Conservation (phyloP, 208 protist species). For the Crithidia sp. region DNA sequence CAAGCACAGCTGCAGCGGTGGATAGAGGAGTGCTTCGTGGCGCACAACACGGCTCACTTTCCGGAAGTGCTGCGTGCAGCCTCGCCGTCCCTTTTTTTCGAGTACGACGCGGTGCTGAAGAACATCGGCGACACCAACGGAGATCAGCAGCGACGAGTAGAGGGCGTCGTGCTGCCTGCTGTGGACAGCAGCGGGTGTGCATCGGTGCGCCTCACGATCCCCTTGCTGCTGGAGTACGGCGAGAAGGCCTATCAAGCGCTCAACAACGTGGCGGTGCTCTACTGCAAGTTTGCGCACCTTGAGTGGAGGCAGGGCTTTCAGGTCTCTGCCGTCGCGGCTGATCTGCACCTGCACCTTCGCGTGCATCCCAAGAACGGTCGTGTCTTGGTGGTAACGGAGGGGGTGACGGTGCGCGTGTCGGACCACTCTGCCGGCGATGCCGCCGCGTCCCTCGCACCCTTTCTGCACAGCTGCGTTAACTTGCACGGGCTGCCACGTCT, state of each 20-base stretch:
- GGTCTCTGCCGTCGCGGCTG: conserved; percentile 30
- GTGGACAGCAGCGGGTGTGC: conserved; percentile 15
- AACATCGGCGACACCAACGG: neutral
- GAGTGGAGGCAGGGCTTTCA: conserved; percentile 16
- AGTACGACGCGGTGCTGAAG: conserved; percentile 51
- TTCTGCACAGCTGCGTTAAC: conserved; percentile 46
- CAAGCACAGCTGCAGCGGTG: conserved; percentile 36
- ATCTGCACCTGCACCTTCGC: conserved; percentile 30
- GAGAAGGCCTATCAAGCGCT: conserved; percentile 22
- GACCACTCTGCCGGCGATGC: conserved; percentile 6
- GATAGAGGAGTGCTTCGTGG: conserved; percentile 45
- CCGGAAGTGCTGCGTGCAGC: conserved; percentile 24
- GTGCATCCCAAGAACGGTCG: conserved; percentile 2
- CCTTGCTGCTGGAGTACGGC: conserved; percentile 30
- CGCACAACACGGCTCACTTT: conserved; percentile 28
- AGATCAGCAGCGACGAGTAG: conserved; percentile 21
- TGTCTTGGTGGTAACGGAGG: conserved; percentile 29
- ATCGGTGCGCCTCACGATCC: conserved; percentile 38
- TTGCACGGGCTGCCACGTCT: conserved; percentile 36
- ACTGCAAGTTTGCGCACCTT: conserved; percentile 41
- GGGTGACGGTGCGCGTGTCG: conserved; percentile 30
- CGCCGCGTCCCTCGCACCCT: conserved; percentile 15
- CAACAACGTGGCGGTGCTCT: conserved; percentile 41
- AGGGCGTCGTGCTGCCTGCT: conserved; percentile 24
- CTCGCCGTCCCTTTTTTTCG: conserved; percentile 37